Percentiles rank a stretch among this genome's conserved stretches.
phyloP scores from a whole-genome alignment of 495 filamentous ascomycete genomes.

The Tuber melanosporum region DNA sequence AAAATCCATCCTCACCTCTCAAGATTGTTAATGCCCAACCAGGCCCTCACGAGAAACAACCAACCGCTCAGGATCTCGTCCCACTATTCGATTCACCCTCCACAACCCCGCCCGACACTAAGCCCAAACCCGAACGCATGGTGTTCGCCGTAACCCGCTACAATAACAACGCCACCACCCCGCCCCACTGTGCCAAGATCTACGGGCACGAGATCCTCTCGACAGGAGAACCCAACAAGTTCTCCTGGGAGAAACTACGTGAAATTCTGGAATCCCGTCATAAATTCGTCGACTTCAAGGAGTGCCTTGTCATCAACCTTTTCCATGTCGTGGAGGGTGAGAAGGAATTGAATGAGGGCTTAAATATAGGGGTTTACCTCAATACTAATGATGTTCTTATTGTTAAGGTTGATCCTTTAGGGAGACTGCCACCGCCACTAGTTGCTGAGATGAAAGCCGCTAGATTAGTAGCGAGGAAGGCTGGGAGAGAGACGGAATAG shows the following conservation, averaged over 20 bases:
- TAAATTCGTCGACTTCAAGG: conserved; percentile 19
- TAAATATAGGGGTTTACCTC: conserved; percentile 15
- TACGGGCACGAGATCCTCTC: conserved; percentile 21
- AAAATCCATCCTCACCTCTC: neutral
- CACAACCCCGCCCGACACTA: neutral
- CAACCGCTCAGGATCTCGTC: neutral
- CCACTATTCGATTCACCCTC: neutral
- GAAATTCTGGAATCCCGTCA: conserved; percentile 8
- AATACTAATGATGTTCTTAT: conserved; percentile 20
- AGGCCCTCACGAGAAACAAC: neutral
- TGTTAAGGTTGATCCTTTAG: conserved; percentile 16
- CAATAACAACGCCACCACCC: conserved; percentile 2
- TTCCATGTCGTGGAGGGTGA: conserved; percentile 28
- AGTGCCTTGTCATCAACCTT: conserved; percentile 19
- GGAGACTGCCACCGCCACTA: conserved; percentile 14
- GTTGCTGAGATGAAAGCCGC: conserved; percentile 17
- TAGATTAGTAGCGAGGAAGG: conserved; percentile 14
- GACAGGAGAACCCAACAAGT: neutral
- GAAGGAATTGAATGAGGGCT: conserved; percentile 16
- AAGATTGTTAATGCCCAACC: neutral
- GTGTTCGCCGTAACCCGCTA: conserved; percentile 28
- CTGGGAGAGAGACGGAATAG: neutral
- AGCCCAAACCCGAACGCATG: conserved; percentile 17
- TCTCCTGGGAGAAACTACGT: conserved; percentile 17
- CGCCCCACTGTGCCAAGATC: neutral